phyloP scores from a whole-genome alignment of 306 rosid genomes.

The Canavalia gladiata region DNA sequence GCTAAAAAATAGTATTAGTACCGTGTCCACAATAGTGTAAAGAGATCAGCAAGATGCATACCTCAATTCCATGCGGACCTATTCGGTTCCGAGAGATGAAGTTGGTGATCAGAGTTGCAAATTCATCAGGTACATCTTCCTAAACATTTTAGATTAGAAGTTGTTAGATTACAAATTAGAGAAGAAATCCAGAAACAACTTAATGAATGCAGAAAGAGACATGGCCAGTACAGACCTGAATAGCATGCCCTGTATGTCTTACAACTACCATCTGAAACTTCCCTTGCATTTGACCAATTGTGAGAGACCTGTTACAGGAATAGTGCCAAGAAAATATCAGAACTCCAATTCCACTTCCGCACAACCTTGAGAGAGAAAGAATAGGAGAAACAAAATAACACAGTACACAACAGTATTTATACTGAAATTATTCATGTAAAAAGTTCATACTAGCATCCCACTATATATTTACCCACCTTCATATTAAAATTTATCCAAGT shows the following conservation, averaged over 20 bases:
- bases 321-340: slow-evolving; percentile 42
- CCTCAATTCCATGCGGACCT: slow-evolving; percentile 92
- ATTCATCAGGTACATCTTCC: slow-evolving; percentile 98
- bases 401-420: slow-evolving; percentile 6
- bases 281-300: slow-evolving; percentile 99
- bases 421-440: not conserved
- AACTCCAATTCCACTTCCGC: slow-evolving; percentile 39
- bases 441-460: slow-evolving; percentile 10
- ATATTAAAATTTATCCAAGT: not conserved
- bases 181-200: slow-evolving; percentile 27
- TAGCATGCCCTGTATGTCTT: slow-evolving; percentile 93
- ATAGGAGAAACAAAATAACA: slow-evolving; percentile 17
- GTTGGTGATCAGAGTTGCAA: slow-evolving; percentile 70
- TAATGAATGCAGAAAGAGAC: slow-evolving; percentile 10
- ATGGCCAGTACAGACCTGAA: slow-evolving; percentile 67
- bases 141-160: slow-evolving; percentile 50
- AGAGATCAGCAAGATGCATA: slow-evolving; percentile 54
- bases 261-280: slow-evolving; percentile 96
- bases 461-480: slow-evolving; percentile 20
- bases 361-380: slow-evolving; percentile 9
- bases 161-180: slow-evolving; percentile 36
- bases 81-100: slow-evolving; percentile 84
- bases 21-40: slow-evolving; percentile 25
- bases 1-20: not conserved
- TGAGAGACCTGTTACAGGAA: slow-evolving; percentile 74